Conservation (phyloP, 257 asterid species). For the Solanum neorickii region DNA sequence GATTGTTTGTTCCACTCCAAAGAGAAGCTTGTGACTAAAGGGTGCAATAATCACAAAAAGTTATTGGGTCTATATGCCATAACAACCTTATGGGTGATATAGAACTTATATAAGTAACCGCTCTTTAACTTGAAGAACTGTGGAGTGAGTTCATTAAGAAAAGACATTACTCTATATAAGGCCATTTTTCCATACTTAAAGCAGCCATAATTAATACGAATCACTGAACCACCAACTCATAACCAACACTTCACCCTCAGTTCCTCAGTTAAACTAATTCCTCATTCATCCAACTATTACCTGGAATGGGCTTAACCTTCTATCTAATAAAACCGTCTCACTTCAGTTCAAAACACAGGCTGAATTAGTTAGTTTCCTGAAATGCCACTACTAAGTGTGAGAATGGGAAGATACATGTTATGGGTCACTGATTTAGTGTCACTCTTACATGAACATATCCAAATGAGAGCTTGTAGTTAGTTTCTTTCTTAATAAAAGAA, state of each 20-base stretch:
- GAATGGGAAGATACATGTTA: not conserved
- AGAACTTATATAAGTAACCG: not conserved
- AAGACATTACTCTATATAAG: not conserved
- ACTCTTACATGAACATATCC: not conserved
- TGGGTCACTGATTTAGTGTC: not conserved
- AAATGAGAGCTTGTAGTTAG: not conserved
- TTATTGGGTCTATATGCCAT: not conserved
- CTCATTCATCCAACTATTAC: not conserved
- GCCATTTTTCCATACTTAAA: not conserved
- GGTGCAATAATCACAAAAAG: not conserved
- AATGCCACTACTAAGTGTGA: not conserved
- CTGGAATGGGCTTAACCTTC: not conserved
- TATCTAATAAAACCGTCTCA: not conserved
- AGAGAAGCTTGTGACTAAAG: not conserved
- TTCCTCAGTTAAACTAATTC: not conserved
- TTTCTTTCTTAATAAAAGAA: not conserved
- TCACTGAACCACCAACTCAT: not conserved
- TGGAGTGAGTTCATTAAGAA: not conserved
- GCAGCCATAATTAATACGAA: not conserved
- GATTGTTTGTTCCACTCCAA: not conserved
- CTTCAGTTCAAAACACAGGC: not conserved
- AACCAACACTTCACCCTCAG: not conserved
- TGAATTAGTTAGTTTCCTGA: not conserved
- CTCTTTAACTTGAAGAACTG: not conserved
- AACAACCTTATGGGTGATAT: not conserved